Evolutionary conservation across 768 basidiomycete species (phyloP).

Genomic region (Phylloporus arenicola): DNA sequence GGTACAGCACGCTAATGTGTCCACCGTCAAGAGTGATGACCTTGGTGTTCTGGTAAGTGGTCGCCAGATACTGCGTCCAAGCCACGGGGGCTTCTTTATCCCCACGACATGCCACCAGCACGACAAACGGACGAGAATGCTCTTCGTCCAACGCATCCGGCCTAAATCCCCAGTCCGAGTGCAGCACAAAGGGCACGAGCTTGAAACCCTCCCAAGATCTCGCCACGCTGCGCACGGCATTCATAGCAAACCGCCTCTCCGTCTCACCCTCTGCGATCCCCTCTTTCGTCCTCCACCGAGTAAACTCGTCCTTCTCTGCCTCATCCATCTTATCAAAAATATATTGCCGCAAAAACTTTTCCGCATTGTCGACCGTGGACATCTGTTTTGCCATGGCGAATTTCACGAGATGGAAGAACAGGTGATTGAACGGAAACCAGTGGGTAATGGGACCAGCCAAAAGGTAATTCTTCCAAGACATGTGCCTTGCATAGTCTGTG

Average conservation of each 20-base stretch:
- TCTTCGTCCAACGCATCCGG: constrained; percentile 41
- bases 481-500: constrained; percentile 38
- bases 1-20: constrained; percentile 43
- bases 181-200: constrained; percentile 37
- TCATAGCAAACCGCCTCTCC: constrained; percentile 38
- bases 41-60: constrained; percentile 40
- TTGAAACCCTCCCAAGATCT: constrained; percentile 50
- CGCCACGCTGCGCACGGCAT: constrained; percentile 43
- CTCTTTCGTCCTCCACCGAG: constrained; percentile 37
- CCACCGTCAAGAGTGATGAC: constrained; percentile 43
- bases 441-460: constrained; percentile 41
- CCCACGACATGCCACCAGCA: constrained; percentile 39
- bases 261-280: constrained; percentile 40
- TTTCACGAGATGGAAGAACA: constrained; percentile 31
- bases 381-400: constrained; percentile 33
- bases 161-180: constrained; percentile 49
- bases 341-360: constrained; percentile 34
- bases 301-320: constrained; percentile 29
- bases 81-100: constrained; percentile 39
- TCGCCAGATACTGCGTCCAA: constrained; percentile 48
- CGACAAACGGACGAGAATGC: constrained; percentile 40
- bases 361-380: constrained; percentile 36
- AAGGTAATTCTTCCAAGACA: constrained; percentile 46
- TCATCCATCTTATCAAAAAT: constrained; percentile 40
- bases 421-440: constrained; percentile 35